These are phyloP conservation scores for Fusarium buharicum DNA, from an alignment of 2,329 filamentous ascomycete species.

Conservation along the genomic window DNA sequence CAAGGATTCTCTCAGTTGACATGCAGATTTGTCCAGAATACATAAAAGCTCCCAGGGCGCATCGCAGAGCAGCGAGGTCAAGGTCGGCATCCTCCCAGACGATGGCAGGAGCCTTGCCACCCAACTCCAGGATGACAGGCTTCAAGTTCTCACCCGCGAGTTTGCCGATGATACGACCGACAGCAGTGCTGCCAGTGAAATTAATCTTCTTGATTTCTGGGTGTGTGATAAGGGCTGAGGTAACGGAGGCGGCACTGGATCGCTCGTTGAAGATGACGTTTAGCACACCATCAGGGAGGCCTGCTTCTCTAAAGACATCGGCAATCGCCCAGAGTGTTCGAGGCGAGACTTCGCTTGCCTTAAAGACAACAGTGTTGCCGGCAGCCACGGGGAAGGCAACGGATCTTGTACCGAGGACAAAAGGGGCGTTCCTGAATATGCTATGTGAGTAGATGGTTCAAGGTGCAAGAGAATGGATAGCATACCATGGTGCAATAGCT, in stretches of 20 bases:
- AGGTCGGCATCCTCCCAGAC: conserved; percentile 84
- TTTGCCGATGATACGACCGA: conserved; percentile 77
- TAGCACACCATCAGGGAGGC: conserved; percentile 77
- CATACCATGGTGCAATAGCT: conserved; percentile 83
- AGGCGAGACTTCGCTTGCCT: conserved; percentile 75
- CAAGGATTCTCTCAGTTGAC: conserved; percentile 79
- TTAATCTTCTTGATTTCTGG: conserved; percentile 80
- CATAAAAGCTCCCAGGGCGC: conserved; percentile 76
- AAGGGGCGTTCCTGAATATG: conserved; percentile 63
- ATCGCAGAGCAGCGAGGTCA: conserved; percentile 73
- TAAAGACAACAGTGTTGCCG: conserved; percentile 81
- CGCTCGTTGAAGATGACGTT: conserved; percentile 76
- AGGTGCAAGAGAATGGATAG: not conserved
- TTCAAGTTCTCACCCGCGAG: conserved; percentile 80
- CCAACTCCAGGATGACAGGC: conserved; percentile 82
- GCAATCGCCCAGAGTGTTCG: conserved; percentile 71
- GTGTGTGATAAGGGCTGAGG: conserved; percentile 73
- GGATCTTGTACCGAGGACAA: conserved; percentile 63
- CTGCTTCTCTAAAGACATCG: conserved; percentile 75
- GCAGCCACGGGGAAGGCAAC: conserved; percentile 75
- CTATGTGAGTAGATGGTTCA: not conserved
- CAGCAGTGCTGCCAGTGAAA: conserved; percentile 81
- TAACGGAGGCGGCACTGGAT: conserved; percentile 73
- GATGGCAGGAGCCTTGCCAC: conserved; percentile 83
- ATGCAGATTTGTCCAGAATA: conserved; percentile 87